Conservation (phyloP, 176 grass and related monocot genomes). For the Oryza glumipatula region DNA sequence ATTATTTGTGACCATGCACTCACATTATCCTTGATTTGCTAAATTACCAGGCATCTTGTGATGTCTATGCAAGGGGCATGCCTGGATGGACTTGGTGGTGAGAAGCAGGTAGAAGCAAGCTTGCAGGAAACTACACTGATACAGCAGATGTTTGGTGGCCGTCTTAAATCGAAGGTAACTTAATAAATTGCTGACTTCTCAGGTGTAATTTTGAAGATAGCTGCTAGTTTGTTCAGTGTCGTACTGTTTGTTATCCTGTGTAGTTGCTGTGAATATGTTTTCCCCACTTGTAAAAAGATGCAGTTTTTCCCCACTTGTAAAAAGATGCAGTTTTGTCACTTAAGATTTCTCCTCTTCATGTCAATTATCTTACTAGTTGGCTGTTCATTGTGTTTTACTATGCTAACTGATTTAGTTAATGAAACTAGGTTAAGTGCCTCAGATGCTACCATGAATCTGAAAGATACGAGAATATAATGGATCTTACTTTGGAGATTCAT, state of each 20-base stretch:
- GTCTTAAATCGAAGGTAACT: slow-evolving; percentile 94
- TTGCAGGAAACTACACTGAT: slow-evolving; percentile 96
- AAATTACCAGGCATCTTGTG: slow-evolving; percentile 77
- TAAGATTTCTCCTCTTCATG: slow-evolving; percentile 1
- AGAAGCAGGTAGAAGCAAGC: slow-evolving; percentile 80
- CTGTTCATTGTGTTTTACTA: not conserved
- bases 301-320: slow-evolving; percentile 9
- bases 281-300: slow-evolving; percentile 20
- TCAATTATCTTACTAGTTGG: not conserved
- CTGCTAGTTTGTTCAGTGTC: slow-evolving; percentile 16
- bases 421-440: slow-evolving; percentile 89
- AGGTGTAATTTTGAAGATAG: not conserved
- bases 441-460: slow-evolving; percentile 96
- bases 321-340: slow-evolving; percentile 21
- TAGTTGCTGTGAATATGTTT: slow-evolving; percentile 14
- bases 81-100: slow-evolving; percentile 87
- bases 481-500: slow-evolving; percentile 99
- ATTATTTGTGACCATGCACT: slow-evolving; percentile 31
- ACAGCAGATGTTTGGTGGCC: slow-evolving; percentile 98
- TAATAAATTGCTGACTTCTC: slow-evolving; percentile 13
- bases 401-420: slow-evolving; percentile 52
- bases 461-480: slow-evolving; percentile 99
- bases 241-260: not conserved
- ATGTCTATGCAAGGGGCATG: slow-evolving; percentile 97
- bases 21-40: slow-evolving; percentile 22